These are phyloP conservation scores for Parachaetomium inaequale DNA, from an alignment of 495 filamentous ascomycete species.

Conservation along the genomic window DNA sequence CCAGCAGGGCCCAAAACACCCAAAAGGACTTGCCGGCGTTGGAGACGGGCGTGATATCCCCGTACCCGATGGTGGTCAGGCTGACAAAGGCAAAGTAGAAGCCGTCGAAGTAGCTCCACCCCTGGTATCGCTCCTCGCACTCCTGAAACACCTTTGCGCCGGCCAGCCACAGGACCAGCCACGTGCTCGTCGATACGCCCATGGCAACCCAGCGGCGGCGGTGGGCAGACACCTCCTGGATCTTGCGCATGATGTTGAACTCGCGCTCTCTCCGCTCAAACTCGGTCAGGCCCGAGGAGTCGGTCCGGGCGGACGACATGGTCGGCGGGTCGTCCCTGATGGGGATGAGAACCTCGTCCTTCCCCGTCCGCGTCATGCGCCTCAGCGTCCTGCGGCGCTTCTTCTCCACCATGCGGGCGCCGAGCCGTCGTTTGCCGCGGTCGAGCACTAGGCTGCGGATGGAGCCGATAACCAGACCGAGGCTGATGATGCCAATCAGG, in stretches of 20 bases:
- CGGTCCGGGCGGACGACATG: neutral
- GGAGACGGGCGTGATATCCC: slow-evolving; percentile 66
- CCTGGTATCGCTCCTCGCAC: slow-evolving; percentile 41
- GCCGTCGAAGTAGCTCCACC: slow-evolving; percentile 76
- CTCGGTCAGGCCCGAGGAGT: slow-evolving; percentile 39
- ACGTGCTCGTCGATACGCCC: slow-evolving; percentile 57
- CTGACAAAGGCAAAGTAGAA: slow-evolving; percentile 79
- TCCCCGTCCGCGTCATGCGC: slow-evolving; percentile 46
- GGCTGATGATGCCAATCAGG: slow-evolving; percentile 71
- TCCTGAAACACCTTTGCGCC: slow-evolving; percentile 69
- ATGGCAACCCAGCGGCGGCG: slow-evolving; percentile 68
- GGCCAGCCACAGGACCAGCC: slow-evolving; percentile 72
- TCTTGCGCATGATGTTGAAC: slow-evolving; percentile 78
- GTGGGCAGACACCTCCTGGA: slow-evolving; percentile 60
- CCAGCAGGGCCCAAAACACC: slow-evolving; percentile 84
- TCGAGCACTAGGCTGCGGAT: slow-evolving; percentile 78
- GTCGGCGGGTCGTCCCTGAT: slow-evolving; percentile 32
- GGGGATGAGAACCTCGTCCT: slow-evolving; percentile 49
- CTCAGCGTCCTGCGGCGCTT: slow-evolving; percentile 56
- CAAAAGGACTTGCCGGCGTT: slow-evolving; percentile 77
- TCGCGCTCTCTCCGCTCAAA: slow-evolving; percentile 64
- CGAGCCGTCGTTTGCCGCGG: slow-evolving; percentile 65
- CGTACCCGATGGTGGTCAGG: slow-evolving; percentile 83
- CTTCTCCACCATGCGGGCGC: slow-evolving; percentile 66
- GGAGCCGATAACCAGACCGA: slow-evolving; percentile 82